Percentiles rank a stretch among this genome's conserved stretches.
These are phyloP conservation scores for Taxawa tesnikishii DNA, from an alignment of 2,329 filamentous ascomycete genomes.

Conservation along the genomic window DNA sequence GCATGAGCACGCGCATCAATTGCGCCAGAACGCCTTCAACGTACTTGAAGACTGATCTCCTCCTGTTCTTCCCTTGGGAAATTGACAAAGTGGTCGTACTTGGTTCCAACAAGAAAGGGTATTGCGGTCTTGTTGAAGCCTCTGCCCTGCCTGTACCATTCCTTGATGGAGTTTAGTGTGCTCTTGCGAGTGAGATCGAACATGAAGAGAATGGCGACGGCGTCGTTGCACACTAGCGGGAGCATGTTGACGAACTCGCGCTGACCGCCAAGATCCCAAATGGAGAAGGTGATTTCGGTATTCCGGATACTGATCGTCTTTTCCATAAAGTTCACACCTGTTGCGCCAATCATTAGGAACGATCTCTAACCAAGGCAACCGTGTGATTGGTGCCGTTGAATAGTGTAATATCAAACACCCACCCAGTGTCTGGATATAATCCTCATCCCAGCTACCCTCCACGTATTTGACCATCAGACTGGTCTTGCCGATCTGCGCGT, in stretches of 20 bases:
- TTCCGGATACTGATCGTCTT: constrained; percentile 99
- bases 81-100: constrained; percentile 99
- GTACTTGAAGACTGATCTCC: constrained; percentile 94
- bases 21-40: too few species aligned
- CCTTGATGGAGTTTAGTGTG: constrained; percentile 97
- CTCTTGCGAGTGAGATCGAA: constrained; percentile 97
- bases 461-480: constrained; percentile 99
- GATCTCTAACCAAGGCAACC: neutral
- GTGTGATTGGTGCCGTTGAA: too few species aligned
- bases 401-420: constrained; percentile 13
- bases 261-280: constrained; percentile 97
- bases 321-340: constrained; percentile 98
- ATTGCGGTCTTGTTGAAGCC: constrained; percentile 99
- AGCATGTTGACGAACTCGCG: constrained; percentile 99
- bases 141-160: constrained; percentile 95
- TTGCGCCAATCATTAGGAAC: neutral
- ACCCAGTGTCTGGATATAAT: constrained; percentile 96
- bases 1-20: neutral
- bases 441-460: constrained; percentile 98
- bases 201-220: constrained; percentile 98
- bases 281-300: constrained; percentile 98
- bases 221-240: constrained; percentile 97
- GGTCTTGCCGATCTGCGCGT: constrained; percentile 98
- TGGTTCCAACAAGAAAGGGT: constrained; percentile 90
- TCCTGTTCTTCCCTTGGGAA: constrained; percentile 96